These are phyloP conservation scores for Helicocarpus griseus DNA, from an alignment of 2,329 filamentous ascomycete genomes.

Conservation along the genomic window DNA sequence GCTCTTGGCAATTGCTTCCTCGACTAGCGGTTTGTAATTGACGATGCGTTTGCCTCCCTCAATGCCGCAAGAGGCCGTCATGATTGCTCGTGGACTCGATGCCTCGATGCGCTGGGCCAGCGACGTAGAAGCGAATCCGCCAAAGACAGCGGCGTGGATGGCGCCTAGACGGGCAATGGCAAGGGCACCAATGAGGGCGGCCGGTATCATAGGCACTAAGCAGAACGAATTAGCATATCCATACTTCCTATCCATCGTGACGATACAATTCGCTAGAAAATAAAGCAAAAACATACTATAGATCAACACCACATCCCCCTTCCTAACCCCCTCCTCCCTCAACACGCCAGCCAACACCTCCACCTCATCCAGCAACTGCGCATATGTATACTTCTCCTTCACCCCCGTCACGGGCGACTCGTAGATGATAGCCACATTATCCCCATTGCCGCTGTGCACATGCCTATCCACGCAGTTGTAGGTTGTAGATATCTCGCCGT, in stretches of 20 bases:
- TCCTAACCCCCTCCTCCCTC: conserved; percentile 68
- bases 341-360: conserved; percentile 73
- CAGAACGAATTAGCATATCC: conserved; percentile 1
- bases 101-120: conserved; percentile 84
- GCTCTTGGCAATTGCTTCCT: conserved; percentile 59
- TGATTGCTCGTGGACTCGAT: conserved; percentile 61
- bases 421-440: conserved; percentile 68
- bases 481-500: conserved; percentile 79
- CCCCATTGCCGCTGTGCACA: conserved; percentile 67
- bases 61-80: conserved; percentile 88
- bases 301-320: conserved; percentile 77
- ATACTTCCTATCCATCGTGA: too few species aligned
- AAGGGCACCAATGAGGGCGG: conserved; percentile 75
- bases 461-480: conserved; percentile 90
- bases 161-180: conserved; percentile 74
- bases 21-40: conserved; percentile 66
- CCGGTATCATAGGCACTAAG: conserved; percentile 88
- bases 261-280: too few species aligned
- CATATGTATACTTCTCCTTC: conserved; percentile 67
- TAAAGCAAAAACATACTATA: conserved; percentile 54
- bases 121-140: conserved; percentile 73
- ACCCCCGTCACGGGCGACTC: conserved; percentile 73
- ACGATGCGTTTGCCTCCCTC: conserved; percentile 74
- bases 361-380: conserved; percentile 66
- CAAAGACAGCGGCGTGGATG: conserved; percentile 86